These are phyloP conservation scores for Lotmaria passim DNA, from an alignment of 208 protist genomes.

Conservation along the genomic window DNA sequence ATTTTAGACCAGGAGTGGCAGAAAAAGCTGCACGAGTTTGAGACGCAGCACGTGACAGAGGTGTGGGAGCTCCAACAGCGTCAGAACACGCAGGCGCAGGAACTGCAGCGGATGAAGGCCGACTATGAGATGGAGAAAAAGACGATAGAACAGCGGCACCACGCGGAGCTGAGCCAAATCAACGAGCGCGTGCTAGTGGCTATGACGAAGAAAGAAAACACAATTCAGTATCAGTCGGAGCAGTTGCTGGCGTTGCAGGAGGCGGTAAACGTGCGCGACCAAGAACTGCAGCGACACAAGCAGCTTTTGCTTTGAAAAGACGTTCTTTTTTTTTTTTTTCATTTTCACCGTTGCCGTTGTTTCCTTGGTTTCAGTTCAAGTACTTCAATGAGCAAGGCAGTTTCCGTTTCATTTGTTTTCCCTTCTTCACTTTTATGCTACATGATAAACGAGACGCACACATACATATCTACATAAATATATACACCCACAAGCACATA, in stretches of 20 bases:
- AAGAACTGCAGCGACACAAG: slow-evolving; percentile 72
- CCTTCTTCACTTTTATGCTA: too few relatives aligned
- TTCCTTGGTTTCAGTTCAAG: too few relatives aligned
- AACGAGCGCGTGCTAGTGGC: slow-evolving; percentile 85
- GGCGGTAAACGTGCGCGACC: slow-evolving; percentile 69
- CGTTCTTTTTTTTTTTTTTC: background rate
- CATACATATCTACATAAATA: too few relatives aligned
- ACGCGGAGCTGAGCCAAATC: slow-evolving; percentile 76
- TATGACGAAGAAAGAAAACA: slow-evolving; percentile 80
- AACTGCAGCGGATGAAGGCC: slow-evolving; percentile 40
- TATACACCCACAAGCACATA: too few relatives aligned
- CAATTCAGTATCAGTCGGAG: slow-evolving; percentile 63
- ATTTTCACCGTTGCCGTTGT: background rate
- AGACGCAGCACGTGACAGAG: slow-evolving; percentile 63
- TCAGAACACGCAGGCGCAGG: slow-evolving; percentile 38
- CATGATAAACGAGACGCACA: too few relatives aligned
- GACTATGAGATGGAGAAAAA: slow-evolving; percentile 58
- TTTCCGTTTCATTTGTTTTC: too few relatives aligned
- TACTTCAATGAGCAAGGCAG: background rate
- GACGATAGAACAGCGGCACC: slow-evolving; percentile 77
- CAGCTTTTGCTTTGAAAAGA: slow-evolving; percentile 42
- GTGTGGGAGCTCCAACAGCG: slow-evolving; percentile 59
- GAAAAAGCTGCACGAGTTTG: slow-evolving; percentile 61
- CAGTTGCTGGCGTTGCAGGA: slow-evolving; percentile 77
- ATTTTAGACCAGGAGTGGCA: slow-evolving; percentile 77